Percentiles rank a stretch among this genome's conserved stretches.
These are phyloP conservation scores for Cyclotella sp. DNA, from an alignment of 108 stramenopile genomes.

Conservation along the genomic window DNA sequence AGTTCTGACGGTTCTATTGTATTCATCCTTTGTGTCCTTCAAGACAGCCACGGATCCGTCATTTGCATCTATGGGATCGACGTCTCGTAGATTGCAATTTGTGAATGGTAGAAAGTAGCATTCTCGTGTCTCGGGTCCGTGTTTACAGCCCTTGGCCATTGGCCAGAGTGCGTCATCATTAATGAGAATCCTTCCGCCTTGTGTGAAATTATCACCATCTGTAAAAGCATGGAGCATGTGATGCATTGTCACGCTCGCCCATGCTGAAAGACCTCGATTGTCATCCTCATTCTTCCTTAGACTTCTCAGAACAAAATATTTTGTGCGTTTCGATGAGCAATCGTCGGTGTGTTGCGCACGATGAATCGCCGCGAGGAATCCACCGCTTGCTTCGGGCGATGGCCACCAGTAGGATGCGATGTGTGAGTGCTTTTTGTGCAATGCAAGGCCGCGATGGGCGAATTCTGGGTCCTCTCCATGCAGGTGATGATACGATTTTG, in stretches of 20 bases:
- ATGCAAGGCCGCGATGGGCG: background rate
- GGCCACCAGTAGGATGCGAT: constrained; percentile 40
- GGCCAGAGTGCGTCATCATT: constrained; percentile 40
- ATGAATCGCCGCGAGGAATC: constrained; percentile 25
- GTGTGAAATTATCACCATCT: constrained; percentile 32
- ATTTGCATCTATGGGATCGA: constrained; percentile 20
- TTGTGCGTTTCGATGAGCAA: constrained; percentile 30
- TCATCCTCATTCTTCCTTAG: constrained; percentile 12
- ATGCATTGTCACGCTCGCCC: constrained; percentile 19
- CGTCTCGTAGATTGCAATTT: constrained; percentile 33
- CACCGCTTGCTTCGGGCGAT: constrained; percentile 26
- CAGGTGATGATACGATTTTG: background rate
- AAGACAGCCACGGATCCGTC: background rate
- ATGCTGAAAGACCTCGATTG: constrained; percentile 23
- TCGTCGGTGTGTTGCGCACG: constrained; percentile 19
- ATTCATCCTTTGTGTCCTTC: constrained; percentile 21
- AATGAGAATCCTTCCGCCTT: constrained; percentile 23
- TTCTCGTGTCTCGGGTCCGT: constrained; percentile 45
- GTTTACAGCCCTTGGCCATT: constrained; percentile 41
- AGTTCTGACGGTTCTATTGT: constrained; percentile 30
- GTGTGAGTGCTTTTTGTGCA: constrained; percentile 1
- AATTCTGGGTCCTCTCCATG: background rate
- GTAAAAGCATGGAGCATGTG: constrained; percentile 38
- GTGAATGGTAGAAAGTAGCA: constrained; percentile 45
- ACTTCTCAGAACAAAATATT: constrained; percentile 26